A percentile compares a stretch with the other conserved stretches of the same genome.
Conservation (phyloP, 1,139 yeast genomes). For the Yamadazyma blattariae region DNA sequence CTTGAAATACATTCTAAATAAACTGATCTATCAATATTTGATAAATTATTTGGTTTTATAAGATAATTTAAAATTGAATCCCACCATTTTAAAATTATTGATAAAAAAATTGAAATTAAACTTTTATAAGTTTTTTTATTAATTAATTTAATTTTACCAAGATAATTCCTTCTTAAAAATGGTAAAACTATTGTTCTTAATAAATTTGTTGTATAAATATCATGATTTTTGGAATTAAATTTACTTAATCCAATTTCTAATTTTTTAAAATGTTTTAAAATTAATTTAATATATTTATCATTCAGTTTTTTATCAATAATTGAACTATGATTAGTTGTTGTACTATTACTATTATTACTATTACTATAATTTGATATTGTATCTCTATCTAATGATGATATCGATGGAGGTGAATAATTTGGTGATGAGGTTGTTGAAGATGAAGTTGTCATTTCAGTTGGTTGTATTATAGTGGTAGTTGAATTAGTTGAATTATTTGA, state of each 20-base stretch:
- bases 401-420: too few relatives aligned
- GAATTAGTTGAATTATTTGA: conserved; percentile 14
- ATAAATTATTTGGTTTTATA: conserved; percentile 21
- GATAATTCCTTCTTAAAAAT: conserved; percentile 46
- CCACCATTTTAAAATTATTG: conserved; percentile 68
- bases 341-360: too few relatives aligned
- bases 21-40: conserved; percentile 56
- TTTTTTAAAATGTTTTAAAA: conserved; percentile 38
- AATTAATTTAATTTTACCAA: conserved; percentile 18
- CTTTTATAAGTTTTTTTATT: conserved; percentile 27
- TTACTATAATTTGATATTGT: too few relatives aligned
- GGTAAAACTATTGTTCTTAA: conserved; percentile 67
- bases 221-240: conserved; percentile 49
- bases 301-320: conserved; percentile 2
- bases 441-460: too few relatives aligned
- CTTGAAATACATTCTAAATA: conserved; percentile 73
- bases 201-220: conserved; percentile 61
- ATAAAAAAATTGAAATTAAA: conserved; percentile 32
- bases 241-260: conserved; percentile 46
- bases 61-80: conserved; percentile 46
- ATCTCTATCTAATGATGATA: too few relatives aligned
- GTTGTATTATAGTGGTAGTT: conserved; percentile 8
- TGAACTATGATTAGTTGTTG: too few relatives aligned
- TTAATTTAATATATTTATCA: conserved; percentile 27
- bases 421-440: too few relatives aligned